A percentile compares a stretch with the other conserved stretches of the same genome.
Evolutionary conservation across 202 grass and related monocot species (phyloP).

Genomic region (Carex arenaria): DNA sequence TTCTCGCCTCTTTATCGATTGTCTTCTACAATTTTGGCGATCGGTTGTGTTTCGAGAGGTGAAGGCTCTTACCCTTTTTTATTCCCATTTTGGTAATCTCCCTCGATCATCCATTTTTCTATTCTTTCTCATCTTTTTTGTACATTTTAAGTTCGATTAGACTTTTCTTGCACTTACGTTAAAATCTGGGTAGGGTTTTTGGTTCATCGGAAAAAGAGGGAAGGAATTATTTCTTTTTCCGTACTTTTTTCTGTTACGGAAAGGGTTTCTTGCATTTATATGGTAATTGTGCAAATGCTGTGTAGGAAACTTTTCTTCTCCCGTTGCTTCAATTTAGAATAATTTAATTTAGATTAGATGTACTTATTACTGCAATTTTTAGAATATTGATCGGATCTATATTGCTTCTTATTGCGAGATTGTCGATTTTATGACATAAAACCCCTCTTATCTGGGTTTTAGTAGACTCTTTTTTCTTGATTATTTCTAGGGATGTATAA

Average conservation of each 20-base stretch:
- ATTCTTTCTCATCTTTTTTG: not conserved
- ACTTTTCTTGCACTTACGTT: not conserved
- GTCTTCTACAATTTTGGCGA: not conserved
- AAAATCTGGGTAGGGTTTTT: not conserved
- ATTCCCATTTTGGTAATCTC: not conserved
- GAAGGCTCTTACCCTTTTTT: not conserved
- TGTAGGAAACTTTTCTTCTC: not conserved
- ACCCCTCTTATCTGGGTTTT: not conserved
- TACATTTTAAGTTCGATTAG: not conserved
- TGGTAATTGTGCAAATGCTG: not conserved
- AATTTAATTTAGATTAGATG: not conserved
- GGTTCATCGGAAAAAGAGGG: not conserved
- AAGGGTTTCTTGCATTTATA: not conserved
- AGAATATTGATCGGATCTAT: not conserved
- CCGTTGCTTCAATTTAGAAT: not conserved
- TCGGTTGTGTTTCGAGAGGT: not conserved
- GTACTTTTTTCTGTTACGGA: conserved; percentile 3
- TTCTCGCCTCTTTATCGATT: not conserved
- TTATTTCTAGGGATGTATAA: not conserved
- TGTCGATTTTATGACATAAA: not conserved
- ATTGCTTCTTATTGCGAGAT: not conserved
- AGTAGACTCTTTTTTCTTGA: not conserved
- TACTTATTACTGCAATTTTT: not conserved
- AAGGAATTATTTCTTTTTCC: not conserved
- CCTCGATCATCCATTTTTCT: not conserved